A percentile compares a stretch with the other conserved stretches of the same genome.
Evolutionary conservation across 2,329 filamentous ascomycete genomes (phyloP).

Genomic region (Talaromyces albobiverticillius): DNA sequence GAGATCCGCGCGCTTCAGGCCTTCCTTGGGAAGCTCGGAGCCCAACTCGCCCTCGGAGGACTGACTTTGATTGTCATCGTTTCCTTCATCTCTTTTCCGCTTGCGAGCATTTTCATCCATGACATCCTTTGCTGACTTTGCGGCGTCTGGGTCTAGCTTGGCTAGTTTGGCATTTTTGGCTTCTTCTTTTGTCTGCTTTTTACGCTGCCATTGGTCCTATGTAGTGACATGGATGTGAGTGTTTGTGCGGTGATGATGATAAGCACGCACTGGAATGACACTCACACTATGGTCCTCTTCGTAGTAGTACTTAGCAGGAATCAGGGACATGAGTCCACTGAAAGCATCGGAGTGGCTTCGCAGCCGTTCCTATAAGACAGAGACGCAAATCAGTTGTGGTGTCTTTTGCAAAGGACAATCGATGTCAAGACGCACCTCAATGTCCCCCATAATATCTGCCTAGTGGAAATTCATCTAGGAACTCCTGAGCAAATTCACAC

Average conservation of each 20-base stretch:
- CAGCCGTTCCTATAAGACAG: conserved; percentile 44
- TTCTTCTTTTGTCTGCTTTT: conserved; percentile 93
- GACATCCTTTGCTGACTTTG: conserved; percentile 88
- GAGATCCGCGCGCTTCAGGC: conserved; percentile 50
- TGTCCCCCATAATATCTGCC: conserved; percentile 31
- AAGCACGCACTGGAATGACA: conserved; percentile 25
- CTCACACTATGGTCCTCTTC: conserved; percentile 79
- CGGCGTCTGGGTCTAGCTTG: conserved; percentile 87
- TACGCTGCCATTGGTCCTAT: conserved; percentile 89
- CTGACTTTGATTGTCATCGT: conserved; percentile 45
- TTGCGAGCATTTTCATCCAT: conserved; percentile 82
- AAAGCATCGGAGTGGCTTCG: conserved; percentile 68
- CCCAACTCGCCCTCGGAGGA: conserved; percentile 47
- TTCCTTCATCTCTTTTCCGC: conserved; percentile 66
- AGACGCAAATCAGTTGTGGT: conserved; percentile 17
- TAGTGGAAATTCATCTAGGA: conserved; percentile 4
- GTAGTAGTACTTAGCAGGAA: conserved; percentile 88
- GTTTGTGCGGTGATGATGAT: neutral
- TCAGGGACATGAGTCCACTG: conserved; percentile 80
- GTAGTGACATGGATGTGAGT: conserved; percentile 5
- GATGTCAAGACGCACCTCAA: conserved; percentile 38
- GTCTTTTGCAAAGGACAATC: too few species aligned
- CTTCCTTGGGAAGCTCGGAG: conserved; percentile 57
- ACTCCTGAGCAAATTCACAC: neutral
- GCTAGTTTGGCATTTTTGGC: conserved; percentile 77